Evolutionary conservation across 2,329 filamentous ascomycete genomes (phyloP), one percentile per base, ranked within the genome.

Genomic region (Diaporthe sp.): DNA sequence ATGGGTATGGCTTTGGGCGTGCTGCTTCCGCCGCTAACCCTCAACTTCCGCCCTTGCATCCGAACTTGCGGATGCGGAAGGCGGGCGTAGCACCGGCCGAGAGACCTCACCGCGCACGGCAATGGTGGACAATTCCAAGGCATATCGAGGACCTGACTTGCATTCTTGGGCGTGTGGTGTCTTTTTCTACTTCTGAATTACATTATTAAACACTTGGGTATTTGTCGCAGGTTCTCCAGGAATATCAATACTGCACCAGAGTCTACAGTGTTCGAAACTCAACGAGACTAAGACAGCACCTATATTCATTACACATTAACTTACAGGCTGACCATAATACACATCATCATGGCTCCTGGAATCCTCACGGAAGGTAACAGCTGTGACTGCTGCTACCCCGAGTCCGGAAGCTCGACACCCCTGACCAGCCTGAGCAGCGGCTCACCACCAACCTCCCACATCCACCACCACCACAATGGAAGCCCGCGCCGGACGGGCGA

Each of bases 11-110:
- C 32, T 19, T 32, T 12, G 37, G 55, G 30, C 25, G 32, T 63
- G 53, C 17, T 51, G 56, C 56, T 55, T 50, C 65, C 72, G 56
- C 66, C 30, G 27, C 42, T 73, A 51, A 39, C 42, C 42, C 13
- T 50, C 42, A 73, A 44, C 73, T 73, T 75, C 73, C 73, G 73
- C 73, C 61, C 32, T 70, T 73, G 47, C 71, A 73, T 75, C 73
- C 73, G 73, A 75, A 70, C 10, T 10, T 19, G 53, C 71, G 73
- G 73, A 74, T 51, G 72, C 72, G 72, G 72, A 74, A 63, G 70
- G 35, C 70, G 70, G 56, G 44, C 56, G 65, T 58, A 55, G 47
- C 53, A 69, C 61, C 56, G 71, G 22, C 71, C 71, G 12, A 15
- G 51, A 73, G 15, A 58, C n/a, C n/a, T 42, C 30, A 42, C 56